Evolutionary conservation across 73 alveolate species (phyloP), one percentile per base, ranked within the genome.

Genomic region (Symbiodinium pilosum): DNA sequence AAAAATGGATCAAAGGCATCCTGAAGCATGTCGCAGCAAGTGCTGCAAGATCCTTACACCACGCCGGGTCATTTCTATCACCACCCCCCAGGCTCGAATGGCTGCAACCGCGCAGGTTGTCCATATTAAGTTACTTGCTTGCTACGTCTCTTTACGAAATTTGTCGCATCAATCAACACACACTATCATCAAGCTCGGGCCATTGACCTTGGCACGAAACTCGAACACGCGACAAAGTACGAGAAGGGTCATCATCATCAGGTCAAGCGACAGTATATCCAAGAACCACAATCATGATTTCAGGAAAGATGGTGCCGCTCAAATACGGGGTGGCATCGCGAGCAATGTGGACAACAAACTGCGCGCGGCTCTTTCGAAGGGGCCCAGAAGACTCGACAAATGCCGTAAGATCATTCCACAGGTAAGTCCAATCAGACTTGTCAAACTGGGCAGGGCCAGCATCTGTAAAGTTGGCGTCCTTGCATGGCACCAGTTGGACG

Each of bases 301-400:
- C 94, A 16, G 94, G 94, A 43, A 87, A 87, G 24, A 87, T 87
- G 39, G 94, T 87, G 86, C 86, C 42, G n/a, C 86, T 56, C 68
- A 39, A 5, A 26, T 54, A 87, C 36, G 94, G 94, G 11, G 86
- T 6, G 32, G 94, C 94, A 39, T 87, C 94, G 42, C 94, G 43
- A 6, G 24, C 68, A 51, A 87, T 40, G 36, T 87, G 94, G 56
- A 87, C 43, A 69, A 21, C 71, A 34, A 87, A 87, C 83, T 87
- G 71, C 1, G 71, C 86, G 32, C 94, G 94, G 68, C 86, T 87
- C n/a, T 87, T 87, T 2, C 34, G 83, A 54, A 87, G 43, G 16
- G 94, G 30, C 68, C 94, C 94, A 2, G 75, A 18, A 43, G 11
- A 36, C 83, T 87, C 94, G 24, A 21, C 38, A 41, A 87, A 87